phyloP scores from a whole-genome alignment of 75 land plant genomes.

The Picea glauca region DNA sequence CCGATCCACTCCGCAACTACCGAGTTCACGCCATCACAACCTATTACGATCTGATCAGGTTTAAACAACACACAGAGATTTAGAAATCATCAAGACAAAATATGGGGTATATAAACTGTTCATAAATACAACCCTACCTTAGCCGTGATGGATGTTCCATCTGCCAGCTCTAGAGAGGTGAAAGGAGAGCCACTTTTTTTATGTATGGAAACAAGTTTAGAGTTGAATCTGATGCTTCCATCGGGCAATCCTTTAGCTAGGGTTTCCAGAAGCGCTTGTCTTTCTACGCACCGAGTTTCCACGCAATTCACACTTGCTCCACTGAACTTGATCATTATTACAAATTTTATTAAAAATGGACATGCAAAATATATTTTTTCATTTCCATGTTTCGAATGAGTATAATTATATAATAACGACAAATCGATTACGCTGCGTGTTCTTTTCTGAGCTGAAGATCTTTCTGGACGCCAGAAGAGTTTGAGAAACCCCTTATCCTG shows the following conservation, averaged over 20 bases:
- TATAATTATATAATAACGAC: neutral
- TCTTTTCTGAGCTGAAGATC: neutral
- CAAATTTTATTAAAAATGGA: no score
- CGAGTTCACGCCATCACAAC: constrained; percentile 72
- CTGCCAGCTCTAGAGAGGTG: constrained; percentile 20
- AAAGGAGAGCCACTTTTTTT: neutral
- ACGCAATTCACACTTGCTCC: neutral
- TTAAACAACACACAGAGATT: no score
- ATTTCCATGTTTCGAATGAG: no score
- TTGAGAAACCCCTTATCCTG: neutral
- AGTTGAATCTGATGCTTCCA: constrained; percentile 27
- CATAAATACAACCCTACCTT: no score
- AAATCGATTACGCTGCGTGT: neutral
- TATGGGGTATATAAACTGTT: neutral
- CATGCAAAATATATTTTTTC: no score
- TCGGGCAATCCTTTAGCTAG: constrained; percentile 29
- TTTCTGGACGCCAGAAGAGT: neutral
- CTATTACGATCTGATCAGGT: constrained; percentile 52
- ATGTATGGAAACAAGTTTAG: constrained; percentile 15
- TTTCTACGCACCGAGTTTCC: constrained; percentile 28
- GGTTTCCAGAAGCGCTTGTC: constrained; percentile 23
- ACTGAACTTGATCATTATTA: no score
- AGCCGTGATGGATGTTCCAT: constrained; percentile 24
- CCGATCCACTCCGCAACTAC: constrained; percentile 65
- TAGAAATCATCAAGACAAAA: no score